phyloP scores from a whole-genome alignment of 2,329 filamentous ascomycete genomes.

The Incumbomyces lentus region DNA sequence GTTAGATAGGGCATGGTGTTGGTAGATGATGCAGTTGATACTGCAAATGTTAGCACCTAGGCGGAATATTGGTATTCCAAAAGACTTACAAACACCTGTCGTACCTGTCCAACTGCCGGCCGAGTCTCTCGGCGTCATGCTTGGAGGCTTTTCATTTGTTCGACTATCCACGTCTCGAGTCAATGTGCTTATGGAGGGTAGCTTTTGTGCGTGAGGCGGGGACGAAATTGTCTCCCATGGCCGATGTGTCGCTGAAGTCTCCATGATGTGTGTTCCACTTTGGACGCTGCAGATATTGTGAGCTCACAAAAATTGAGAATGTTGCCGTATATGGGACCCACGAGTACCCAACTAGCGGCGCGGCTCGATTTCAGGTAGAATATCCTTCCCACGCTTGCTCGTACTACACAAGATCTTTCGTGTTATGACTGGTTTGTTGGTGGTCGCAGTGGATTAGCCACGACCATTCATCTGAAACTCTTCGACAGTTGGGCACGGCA shows the following conservation, averaged over 20 bases:
- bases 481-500: background rate
- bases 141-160: slow-evolving; percentile 33
- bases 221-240: slow-evolving; percentile 36
- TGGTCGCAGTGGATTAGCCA: background rate
- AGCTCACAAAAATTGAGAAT: slow-evolving; percentile 4
- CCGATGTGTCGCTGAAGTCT: slow-evolving; percentile 30
- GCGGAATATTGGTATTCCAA: slow-evolving; percentile 13
- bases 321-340: background rate
- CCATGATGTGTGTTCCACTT: slow-evolving; percentile 24
- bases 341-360: background rate
- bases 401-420: background rate
- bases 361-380: slow-evolving; percentile 3
- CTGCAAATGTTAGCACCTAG: slow-evolving; percentile 11
- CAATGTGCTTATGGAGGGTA: slow-evolving; percentile 38
- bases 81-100: slow-evolving; percentile 44
- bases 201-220: slow-evolving; percentile 26
- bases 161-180: slow-evolving; percentile 33
- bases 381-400: background rate
- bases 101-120: slow-evolving; percentile 48
- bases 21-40: slow-evolving; percentile 37
- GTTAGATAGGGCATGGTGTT: slow-evolving; percentile 35
- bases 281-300: background rate
- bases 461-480: background rate
- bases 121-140: slow-evolving; percentile 44
- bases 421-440: background rate